Conservation (phyloP, 1,284 basidiomycete genomes). For the Moesziomyces globuligerus region DNA sequence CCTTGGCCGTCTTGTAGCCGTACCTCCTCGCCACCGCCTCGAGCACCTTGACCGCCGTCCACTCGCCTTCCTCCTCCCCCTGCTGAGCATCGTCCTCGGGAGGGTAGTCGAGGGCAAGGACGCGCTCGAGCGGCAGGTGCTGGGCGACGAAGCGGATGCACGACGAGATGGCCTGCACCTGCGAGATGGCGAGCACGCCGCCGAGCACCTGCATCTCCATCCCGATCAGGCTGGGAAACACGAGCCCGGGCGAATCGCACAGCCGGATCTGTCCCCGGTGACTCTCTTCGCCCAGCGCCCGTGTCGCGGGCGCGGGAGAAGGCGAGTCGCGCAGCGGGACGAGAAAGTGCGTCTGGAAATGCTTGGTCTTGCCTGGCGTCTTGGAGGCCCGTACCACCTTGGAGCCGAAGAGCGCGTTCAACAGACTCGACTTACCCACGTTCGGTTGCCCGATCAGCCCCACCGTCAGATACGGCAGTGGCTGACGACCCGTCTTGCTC, state of each 20-base stretch:
- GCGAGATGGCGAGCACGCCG: conserved; percentile 83
- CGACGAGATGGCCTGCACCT: conserved; percentile 80
- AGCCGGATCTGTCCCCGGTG: conserved; percentile 37
- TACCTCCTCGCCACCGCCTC: conserved; percentile 79
- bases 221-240: conserved; percentile 72
- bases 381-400: conserved; percentile 83
- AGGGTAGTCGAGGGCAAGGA: conserved; percentile 72
- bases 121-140: conserved; percentile 80
- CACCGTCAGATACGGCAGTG: conserved; percentile 46
- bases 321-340: conserved; percentile 77
- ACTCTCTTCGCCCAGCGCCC: conserved; percentile 47
- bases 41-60: conserved; percentile 85
- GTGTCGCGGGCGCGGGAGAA: conserved; percentile 76
- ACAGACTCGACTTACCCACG: conserved; percentile 88
- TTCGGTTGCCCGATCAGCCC: conserved; percentile 78
- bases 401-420: conserved; percentile 88
- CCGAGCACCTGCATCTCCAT: conserved; percentile 74
- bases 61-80: conserved; percentile 67
- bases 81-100: conserved; percentile 55
- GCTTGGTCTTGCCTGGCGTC: conserved; percentile 94
- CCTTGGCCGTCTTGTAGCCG: conserved; percentile 81
- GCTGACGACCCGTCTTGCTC: conserved; percentile 21
- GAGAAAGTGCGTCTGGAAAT: conserved; percentile 90
- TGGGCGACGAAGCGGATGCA: conserved; percentile 78
- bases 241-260: conserved; percentile 69